Percentiles rank a stretch among this genome's conserved stretches.
Conservation (phyloP, 225 moss, liverwort and hornwort species). For the Straminergon stramineum region DNA sequence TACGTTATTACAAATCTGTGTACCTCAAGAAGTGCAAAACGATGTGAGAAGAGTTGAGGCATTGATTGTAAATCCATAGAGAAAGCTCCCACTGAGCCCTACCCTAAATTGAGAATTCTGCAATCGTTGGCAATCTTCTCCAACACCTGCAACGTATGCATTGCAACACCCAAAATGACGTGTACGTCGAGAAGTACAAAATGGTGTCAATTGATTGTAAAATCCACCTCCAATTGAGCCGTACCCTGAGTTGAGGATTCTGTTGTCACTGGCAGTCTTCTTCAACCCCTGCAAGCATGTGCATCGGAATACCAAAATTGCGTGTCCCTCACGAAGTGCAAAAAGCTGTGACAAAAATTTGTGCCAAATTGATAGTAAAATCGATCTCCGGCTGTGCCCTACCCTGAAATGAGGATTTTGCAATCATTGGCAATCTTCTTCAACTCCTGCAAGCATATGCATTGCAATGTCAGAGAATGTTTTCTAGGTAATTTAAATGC, state of each 20-base stretch:
- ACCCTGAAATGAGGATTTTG: not conserved
- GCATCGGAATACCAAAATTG: not conserved
- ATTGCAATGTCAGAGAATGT: not conserved
- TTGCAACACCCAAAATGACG: not conserved
- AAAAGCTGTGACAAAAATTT: not conserved
- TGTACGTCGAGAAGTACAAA: not conserved
- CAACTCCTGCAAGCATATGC: not conserved
- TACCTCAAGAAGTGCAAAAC: not conserved
- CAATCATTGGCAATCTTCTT: not conserved
- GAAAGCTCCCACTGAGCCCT: not conserved
- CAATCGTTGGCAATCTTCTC: not conserved
- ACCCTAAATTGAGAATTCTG: not conserved
- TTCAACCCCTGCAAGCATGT: not conserved
- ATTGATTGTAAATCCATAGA: not conserved
- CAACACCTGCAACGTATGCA: not conserved
- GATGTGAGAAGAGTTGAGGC: not conserved
- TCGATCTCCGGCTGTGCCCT: not conserved
- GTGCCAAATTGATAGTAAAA: not conserved
- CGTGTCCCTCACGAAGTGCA: not conserved
- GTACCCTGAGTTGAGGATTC: not conserved
- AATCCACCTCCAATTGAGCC: not conserved
- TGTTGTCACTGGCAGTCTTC: not conserved
- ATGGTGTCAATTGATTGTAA: not conserved
- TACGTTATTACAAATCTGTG: not conserved
- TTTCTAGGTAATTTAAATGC: not conserved